These are phyloP conservation scores for bread wheat (Triticum aestivum) DNA, from an alignment of 176 grass and related monocot genomes.

Conservation along the genomic window IWGSC_CS_RefSeq_v2.1 NC_057802.1:585431586-585432085, in stretches of 20 bases:
- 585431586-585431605: too few species aligned
- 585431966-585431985: not conserved
- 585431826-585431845: not conserved
- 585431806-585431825: not conserved
- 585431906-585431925: not conserved
- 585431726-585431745: too few species aligned
- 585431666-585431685: not conserved
- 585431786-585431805: too few species aligned
- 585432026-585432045: slow-evolving; percentile 13
- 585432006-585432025: slow-evolving; percentile 10
- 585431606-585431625: too few species aligned
- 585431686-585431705: not conserved
- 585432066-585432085: not conserved
- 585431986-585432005: not conserved
- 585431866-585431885: not conserved
- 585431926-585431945: not conserved
- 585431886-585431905: not conserved
- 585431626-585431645: too few species aligned
- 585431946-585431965: not conserved
- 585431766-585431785: too few species aligned
- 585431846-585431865: not conserved
- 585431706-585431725: not conserved
- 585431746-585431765: too few species aligned
- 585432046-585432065: not conserved
- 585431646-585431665: not conserved